Evolutionary conservation across 2,329 filamentous ascomycete species (phyloP).

Genomic region (Paracorniculantispora psalliotae): DNA sequence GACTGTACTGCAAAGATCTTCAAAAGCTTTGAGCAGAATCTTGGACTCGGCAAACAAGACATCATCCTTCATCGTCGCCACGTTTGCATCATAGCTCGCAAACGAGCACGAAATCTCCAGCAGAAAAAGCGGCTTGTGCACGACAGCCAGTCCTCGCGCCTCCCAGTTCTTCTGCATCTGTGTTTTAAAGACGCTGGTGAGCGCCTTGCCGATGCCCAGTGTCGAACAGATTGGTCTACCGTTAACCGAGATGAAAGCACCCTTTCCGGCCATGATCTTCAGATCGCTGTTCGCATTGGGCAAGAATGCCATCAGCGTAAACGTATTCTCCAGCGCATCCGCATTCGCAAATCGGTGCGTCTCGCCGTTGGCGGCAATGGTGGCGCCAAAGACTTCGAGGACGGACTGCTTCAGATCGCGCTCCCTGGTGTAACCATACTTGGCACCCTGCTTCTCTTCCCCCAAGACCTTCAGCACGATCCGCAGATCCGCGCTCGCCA

Average conservation of each 20-base stretch:
- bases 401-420: slow-evolving; percentile 52
- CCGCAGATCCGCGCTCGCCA: slow-evolving; percentile 59
- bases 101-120: slow-evolving; percentile 58
- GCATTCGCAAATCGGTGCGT: slow-evolving; percentile 20
- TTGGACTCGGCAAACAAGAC: slow-evolving; percentile 60
- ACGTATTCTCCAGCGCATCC: neutral
- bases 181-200: slow-evolving; percentile 49
- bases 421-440: slow-evolving; percentile 53
- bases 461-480: slow-evolving; percentile 57
- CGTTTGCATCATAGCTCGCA: slow-evolving; percentile 64
- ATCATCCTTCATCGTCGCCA: slow-evolving; percentile 68
- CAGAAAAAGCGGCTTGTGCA: slow-evolving; percentile 52
- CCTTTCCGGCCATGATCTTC: slow-evolving; percentile 38
- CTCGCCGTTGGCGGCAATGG: slow-evolving; percentile 49
- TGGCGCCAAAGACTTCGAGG: slow-evolving; percentile 57
- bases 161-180: slow-evolving; percentile 21
- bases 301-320: slow-evolving; percentile 53
- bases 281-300: slow-evolving; percentile 45
- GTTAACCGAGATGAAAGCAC: slow-evolving; percentile 64
- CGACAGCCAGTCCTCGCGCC: neutral
- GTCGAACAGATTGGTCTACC: slow-evolving; percentile 55
- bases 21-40: slow-evolving; percentile 41
- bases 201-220: slow-evolving; percentile 55
- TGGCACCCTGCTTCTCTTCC: slow-evolving; percentile 48
- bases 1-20: neutral